A percentile compares a stretch with the other conserved stretches of the same genome.
Evolutionary conservation across 31 red algal species (phyloP).

Genomic region (Porphyra umbilicalis): DNA sequence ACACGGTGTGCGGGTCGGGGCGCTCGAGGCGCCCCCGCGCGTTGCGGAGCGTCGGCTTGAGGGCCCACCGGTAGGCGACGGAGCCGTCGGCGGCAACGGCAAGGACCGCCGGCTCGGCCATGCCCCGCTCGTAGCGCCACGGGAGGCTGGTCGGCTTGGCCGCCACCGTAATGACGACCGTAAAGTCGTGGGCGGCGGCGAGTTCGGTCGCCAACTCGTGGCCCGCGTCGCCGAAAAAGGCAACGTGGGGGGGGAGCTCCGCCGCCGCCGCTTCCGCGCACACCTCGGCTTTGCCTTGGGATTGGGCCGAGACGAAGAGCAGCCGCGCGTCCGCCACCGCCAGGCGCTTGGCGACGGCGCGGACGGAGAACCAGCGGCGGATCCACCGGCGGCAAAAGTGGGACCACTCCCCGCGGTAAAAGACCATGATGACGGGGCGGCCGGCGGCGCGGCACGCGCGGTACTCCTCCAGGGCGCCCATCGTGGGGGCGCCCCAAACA

Average conservation of each 20-base stretch:
- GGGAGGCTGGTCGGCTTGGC: constrained; percentile 23
- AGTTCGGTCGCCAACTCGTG: constrained; percentile 34
- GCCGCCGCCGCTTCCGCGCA: constrained; percentile 19
- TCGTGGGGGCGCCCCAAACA: too few relatives aligned
- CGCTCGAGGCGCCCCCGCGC: constrained; percentile 40
- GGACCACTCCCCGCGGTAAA: constrained; percentile 45
- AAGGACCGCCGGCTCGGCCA: constrained; percentile 56
- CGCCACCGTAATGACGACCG: constrained; percentile 43
- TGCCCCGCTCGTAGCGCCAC: constrained; percentile 52
- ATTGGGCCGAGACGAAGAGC: constrained; percentile 37
- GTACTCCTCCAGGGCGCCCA: constrained; percentile 17
- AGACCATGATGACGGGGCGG: constrained; percentile 23
- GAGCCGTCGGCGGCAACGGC: constrained; percentile 11
- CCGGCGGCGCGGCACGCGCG: constrained; percentile 3
- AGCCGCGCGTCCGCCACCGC: constrained; percentile 16
- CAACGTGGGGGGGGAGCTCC: neutral
- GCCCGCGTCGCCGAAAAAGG: constrained; percentile 42
- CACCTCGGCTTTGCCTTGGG: constrained; percentile 37
- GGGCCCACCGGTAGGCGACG: constrained; percentile 44
- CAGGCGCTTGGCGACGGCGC: constrained; percentile 25
- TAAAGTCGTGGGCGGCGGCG: constrained; percentile 5
- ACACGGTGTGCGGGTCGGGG: constrained; percentile 47
- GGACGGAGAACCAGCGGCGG: constrained; percentile 33
- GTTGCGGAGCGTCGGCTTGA: constrained; percentile 40
- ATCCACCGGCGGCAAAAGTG: constrained; percentile 48